Evolutionary conservation across 2,329 filamentous ascomycete genomes (phyloP).

Genomic region (Fonsecaea erecta): DNA sequence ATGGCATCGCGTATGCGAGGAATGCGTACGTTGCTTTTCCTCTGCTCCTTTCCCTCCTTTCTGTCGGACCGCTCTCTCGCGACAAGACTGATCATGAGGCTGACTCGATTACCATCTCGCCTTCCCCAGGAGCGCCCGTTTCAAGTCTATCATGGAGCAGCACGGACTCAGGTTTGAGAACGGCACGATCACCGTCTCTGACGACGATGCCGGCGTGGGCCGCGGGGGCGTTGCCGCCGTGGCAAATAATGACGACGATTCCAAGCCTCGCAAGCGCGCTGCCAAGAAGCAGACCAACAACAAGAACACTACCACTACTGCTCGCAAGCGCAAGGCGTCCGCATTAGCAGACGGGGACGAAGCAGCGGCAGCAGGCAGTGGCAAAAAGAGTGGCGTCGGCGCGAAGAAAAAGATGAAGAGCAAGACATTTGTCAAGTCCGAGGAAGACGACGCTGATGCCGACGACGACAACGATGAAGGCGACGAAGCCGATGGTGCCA

Average conservation of each 20-base stretch:
- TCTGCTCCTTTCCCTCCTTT: not conserved
- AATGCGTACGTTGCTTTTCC: slow-evolving; percentile 27
- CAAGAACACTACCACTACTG: not conserved
- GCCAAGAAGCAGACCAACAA: no score
- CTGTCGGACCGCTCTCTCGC: not conserved
- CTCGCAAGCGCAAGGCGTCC: slow-evolving; percentile 12
- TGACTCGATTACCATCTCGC: no score
- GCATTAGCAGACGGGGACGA: not conserved
- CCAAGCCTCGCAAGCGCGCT: not conserved
- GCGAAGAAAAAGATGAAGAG: slow-evolving; percentile 39
- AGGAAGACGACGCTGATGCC: not conserved
- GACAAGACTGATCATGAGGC: no score
- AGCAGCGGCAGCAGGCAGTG: not conserved
- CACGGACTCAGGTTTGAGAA: slow-evolving; percentile 16
- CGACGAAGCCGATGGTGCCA: not conserved
- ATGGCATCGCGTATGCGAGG: slow-evolving; percentile 27
- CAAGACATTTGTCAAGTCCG: not conserved
- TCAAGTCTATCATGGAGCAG: slow-evolving; percentile 9
- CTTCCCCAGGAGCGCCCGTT: not conserved
- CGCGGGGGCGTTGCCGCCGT: not conserved
- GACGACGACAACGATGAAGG: not conserved
- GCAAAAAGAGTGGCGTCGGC: not conserved
- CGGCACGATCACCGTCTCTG: not conserved
- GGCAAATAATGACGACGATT: not conserved
- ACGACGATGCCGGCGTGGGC: not conserved